Evolutionary conservation across 2,329 filamentous ascomycete species (phyloP), one percentile per base, ranked within the genome.

Genomic region (Alternaria incomplexa): DNA sequence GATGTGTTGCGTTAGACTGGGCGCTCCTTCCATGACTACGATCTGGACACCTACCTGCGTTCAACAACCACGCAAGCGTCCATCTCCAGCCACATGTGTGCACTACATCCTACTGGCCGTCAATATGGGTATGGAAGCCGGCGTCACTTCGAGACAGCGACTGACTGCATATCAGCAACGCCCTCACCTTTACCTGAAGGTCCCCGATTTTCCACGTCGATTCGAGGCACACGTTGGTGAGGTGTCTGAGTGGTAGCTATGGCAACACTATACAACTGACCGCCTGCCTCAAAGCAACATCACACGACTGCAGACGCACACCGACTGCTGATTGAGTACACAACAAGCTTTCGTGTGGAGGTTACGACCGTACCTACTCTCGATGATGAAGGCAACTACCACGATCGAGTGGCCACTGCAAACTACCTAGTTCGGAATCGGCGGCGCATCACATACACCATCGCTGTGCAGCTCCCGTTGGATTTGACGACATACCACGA

Each of bases 111-210:
- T 36, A n/a, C 26, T 10, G 12, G 17, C 28, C 3, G 28, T 32
- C 17, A 22, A 17, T 3, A 32, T 51, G 17, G 48, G 48, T 32
- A 20, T 51, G 6, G 26, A 17, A 15, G 7, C 13, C 15, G 28
- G 26, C 13, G 11, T 23, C 17, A n/a, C 5, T 23, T 15, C 8
- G 28, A 12, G 5, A 22, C 17, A 7, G 12, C 12, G 13, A 20
- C 20, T 55, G 15, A 44, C 10, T 20, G 22, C 17, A 17, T 36
- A 11, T 23, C n/a, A 46, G 45, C 22, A 25, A 47, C 28, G 10
- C n/a, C 22, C 23, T 45, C 43, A 58, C 54, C 54, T 64, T 55
- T 44, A 62, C 63, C 46, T 59, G 20, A 13, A 13, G 11, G 25
- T 23, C 46, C 26, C 56, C 45, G 17, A 51, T 55, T 60, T 60